phyloP scores from a whole-genome alignment of 2,329 filamentous ascomycete genomes.

The Monilinia aucupariae region DNA sequence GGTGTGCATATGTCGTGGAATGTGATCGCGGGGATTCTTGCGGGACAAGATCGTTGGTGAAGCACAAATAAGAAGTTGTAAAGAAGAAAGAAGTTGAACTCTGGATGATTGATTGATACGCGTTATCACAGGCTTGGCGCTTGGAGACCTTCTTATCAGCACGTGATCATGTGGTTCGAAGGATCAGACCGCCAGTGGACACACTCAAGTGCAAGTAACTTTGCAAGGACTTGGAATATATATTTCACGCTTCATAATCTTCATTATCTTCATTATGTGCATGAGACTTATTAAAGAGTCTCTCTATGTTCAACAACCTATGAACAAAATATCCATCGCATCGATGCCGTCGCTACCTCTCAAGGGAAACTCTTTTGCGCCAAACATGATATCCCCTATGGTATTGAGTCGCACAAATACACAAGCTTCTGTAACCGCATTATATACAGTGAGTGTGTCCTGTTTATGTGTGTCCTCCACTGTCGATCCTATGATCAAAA shows the following conservation, averaged over 20 bases:
- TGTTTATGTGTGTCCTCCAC: neutral
- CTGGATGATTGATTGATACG: slow-evolving; percentile 5
- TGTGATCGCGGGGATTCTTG: neutral
- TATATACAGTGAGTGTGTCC: slow-evolving; percentile 3
- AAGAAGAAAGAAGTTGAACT: neutral
- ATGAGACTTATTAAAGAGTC: neutral
- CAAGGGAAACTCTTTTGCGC: neutral
- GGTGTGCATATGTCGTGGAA: slow-evolving; percentile 11
- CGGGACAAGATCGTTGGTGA: neutral
- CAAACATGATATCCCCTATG: neutral
- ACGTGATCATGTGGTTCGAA: neutral
- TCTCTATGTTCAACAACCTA: neutral
- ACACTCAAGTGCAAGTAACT: too few species aligned
- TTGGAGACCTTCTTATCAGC: neutral
- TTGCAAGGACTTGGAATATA: too few species aligned
- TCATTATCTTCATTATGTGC: neutral
- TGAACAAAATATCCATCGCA: neutral
- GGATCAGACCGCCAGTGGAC: too few species aligned
- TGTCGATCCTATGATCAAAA: neutral
- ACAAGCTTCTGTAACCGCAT: neutral
- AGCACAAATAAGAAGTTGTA: too few species aligned
- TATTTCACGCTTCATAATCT: neutral
- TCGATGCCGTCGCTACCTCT: neutral
- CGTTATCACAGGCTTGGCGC: slow-evolving; percentile 4
- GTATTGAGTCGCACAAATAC: neutral